These are phyloP conservation scores for Leccinum disarticulatum DNA, from an alignment of 768 basidiomycete species.

Conservation along the genomic window DNA sequence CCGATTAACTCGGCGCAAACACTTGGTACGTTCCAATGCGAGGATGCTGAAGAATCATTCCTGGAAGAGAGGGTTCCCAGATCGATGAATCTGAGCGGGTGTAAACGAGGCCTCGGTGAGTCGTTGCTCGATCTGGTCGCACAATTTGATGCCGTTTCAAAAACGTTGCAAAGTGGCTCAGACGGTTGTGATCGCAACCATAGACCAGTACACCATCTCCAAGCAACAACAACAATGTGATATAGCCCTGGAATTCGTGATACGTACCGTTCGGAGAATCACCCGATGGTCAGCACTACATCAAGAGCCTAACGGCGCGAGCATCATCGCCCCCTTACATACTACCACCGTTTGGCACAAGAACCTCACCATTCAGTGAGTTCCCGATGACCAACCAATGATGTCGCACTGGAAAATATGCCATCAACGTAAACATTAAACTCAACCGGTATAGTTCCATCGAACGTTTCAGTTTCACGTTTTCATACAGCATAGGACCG, in stretches of 20 bases:
- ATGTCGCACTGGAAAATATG: constrained; percentile 7
- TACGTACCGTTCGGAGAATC: background rate
- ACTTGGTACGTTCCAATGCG: background rate
- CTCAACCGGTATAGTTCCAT: constrained; percentile 35
- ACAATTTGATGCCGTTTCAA: background rate
- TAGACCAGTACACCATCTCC: background rate
- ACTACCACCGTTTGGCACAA: constrained; percentile 23
- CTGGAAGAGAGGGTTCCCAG: background rate
- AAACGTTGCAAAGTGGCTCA: constrained; percentile 1
- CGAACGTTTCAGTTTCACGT: constrained; percentile 8
- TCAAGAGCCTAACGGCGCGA: constrained; percentile 31
- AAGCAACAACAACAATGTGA: background rate
- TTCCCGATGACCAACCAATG: background rate
- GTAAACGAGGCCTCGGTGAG: background rate
- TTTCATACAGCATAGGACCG: constrained; percentile 25
- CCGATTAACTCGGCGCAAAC: constrained; percentile 1
- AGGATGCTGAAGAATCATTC: too few species aligned
- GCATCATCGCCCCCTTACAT: constrained; percentile 29
- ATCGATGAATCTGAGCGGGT: constrained; percentile 5
- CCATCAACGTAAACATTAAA: constrained; percentile 45
- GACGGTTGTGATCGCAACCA: constrained; percentile 1
- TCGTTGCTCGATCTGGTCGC: constrained; percentile 1
- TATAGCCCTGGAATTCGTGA: background rate
- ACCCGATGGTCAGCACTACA: constrained; percentile 18
- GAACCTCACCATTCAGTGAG: background rate